phyloP scores from a whole-genome alignment of 2,329 filamentous ascomycete species.

The Dactylellina cionopaga region DNA sequence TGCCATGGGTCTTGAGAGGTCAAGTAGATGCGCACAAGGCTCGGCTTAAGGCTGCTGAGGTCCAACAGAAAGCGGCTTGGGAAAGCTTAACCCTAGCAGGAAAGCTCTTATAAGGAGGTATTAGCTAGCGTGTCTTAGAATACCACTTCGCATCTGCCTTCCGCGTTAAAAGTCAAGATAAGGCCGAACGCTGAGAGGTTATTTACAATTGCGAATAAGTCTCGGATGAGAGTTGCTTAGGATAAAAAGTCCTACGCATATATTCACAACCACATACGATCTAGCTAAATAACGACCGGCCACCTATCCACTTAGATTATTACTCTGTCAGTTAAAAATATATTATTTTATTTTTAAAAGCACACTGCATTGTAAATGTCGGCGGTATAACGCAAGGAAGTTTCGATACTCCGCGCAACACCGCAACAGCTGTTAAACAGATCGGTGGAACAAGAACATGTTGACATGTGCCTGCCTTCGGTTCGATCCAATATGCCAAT shows the following conservation, averaged over 20 bases:
- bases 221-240: too few relatives aligned
- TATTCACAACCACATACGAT: too few relatives aligned
- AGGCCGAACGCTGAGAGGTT: too few relatives aligned
- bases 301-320: too few relatives aligned
- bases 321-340: too few relatives aligned
- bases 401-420: neutral
- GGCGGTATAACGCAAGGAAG: neutral
- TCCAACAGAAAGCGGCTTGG: slow-evolving; percentile 32
- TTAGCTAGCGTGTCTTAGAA: neutral
- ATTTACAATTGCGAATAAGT: too few relatives aligned
- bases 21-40: slow-evolving; percentile 48
- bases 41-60: slow-evolving; percentile 28
- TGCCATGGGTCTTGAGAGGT: slow-evolving; percentile 44
- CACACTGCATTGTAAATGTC: neutral
- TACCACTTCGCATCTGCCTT: too few relatives aligned
- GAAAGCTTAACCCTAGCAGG: slow-evolving; percentile 37
- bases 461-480: neutral
- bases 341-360: too few relatives aligned
- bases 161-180: too few relatives aligned
- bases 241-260: too few relatives aligned
- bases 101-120: slow-evolving; percentile 7
- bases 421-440: neutral
- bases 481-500: slow-evolving; percentile 28
- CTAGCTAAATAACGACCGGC: too few relatives aligned
- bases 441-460: neutral